A percentile compares a stretch with the other conserved stretches of the same genome.
Evolutionary conservation across 179 eudicot genomes (phyloP).

Genomic region (Monotropa hypopitys): DNA sequence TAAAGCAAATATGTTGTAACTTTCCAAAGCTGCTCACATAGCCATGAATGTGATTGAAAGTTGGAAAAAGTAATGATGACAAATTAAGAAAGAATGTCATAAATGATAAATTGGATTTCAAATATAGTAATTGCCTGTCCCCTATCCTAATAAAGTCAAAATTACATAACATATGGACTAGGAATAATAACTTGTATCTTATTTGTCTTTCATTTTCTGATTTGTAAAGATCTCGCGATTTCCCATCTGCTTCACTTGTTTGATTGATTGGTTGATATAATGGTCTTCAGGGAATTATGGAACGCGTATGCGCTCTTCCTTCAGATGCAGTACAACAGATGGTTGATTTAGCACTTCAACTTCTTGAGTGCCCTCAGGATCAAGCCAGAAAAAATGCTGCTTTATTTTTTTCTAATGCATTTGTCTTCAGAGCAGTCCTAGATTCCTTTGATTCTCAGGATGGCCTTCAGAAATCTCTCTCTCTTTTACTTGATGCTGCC

Average conservation of each 20-base stretch:
- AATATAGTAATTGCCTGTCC: not conserved
- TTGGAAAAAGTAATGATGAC: not conserved
- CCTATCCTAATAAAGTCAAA: not conserved
- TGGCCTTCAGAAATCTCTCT: conserved; percentile 65
- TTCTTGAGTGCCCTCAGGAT: conserved; percentile 84
- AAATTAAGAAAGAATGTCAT: not conserved
- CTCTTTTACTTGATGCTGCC: conserved; percentile 68
- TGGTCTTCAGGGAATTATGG: conserved; percentile 74
- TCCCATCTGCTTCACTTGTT: not conserved
- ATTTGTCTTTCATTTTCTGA: not conserved
- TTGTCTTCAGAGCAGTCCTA: conserved; percentile 82
- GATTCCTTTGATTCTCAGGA: conserved; percentile 86
- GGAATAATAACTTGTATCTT: not conserved
- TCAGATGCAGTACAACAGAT: conserved; percentile 54
- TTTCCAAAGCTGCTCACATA: not conserved
- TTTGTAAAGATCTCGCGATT: not conserved
- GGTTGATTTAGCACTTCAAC: conserved; percentile 81
- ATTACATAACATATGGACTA: not conserved
- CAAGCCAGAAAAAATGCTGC: conserved; percentile 91
- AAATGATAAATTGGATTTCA: not conserved
- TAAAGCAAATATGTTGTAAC: not conserved
- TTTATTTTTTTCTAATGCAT: conserved; percentile 80
- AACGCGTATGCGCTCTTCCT: conserved; percentile 87
- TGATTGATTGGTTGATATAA: conserved; percentile 2
- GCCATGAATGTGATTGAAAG: not conserved